Percentiles rank a stretch among this genome's conserved stretches.
Evolutionary conservation across 2,329 filamentous ascomycete genomes (phyloP).

Genomic region (Dactylellina drechsleri): DNA sequence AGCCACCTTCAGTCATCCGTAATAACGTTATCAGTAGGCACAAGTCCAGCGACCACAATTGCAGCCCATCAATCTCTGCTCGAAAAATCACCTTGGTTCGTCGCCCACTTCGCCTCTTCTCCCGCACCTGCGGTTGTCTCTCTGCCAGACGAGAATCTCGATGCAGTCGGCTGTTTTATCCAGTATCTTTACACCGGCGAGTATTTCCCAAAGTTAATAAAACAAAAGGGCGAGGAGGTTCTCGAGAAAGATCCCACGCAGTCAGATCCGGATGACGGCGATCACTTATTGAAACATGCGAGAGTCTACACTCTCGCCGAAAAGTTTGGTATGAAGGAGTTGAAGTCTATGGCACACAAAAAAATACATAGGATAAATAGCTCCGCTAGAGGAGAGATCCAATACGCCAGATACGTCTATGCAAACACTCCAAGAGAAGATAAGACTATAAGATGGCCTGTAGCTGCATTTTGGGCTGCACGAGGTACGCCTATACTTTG

Average conservation of each 20-base stretch:
- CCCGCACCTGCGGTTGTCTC: constrained; percentile 75
- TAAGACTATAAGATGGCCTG: constrained; percentile 77
- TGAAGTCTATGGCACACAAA: constrained; percentile 80
- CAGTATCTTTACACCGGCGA: constrained; percentile 86
- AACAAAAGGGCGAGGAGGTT: constrained; percentile 70
- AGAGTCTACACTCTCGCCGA: constrained; percentile 89
- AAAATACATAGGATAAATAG: constrained; percentile 94
- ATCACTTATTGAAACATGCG: constrained; percentile 86
- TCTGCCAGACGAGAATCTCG: constrained; percentile 74
- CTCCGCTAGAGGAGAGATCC: constrained; percentile 87
- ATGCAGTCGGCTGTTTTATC: constrained; percentile 80
- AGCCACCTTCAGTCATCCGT: constrained; percentile 75
- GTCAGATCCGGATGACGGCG: constrained; percentile 78
- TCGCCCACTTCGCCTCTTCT: constrained; percentile 68
- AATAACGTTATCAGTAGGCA: constrained; percentile 73
- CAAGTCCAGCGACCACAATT: constrained; percentile 70
- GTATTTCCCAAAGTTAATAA: constrained; percentile 76
- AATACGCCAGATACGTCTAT: constrained; percentile 91
- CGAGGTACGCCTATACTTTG: constrained; percentile 53
- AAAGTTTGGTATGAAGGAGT: constrained; percentile 73
- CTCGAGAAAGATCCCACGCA: constrained; percentile 75
- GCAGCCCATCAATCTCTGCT: constrained; percentile 84
- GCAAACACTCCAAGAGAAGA: constrained; percentile 77
- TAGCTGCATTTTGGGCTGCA: constrained; percentile 87
- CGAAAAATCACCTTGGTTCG: constrained; percentile 77